Evolutionary conservation across 805 yeast genomes (phyloP).

Genomic region (Yamadazyma phyllophila): DNA sequence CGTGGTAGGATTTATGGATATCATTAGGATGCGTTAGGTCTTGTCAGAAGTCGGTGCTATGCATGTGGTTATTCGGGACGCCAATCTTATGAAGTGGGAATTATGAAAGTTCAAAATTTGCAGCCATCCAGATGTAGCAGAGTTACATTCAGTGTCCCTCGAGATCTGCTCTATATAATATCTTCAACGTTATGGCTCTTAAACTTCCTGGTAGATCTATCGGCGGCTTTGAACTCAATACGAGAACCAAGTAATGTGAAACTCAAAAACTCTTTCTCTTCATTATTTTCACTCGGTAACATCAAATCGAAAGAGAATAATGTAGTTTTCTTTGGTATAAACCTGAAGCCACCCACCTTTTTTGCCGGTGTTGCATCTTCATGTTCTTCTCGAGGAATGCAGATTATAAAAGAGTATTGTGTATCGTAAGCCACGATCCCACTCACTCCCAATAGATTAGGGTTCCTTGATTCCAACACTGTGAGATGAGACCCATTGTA

Average conservation of each 20-base stretch:
- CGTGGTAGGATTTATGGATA: too few relatives aligned
- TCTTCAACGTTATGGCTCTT: conserved; percentile 75
- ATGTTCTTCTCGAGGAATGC: conserved; percentile 42
- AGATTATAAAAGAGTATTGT: conserved; percentile 65
- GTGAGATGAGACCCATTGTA: conserved; percentile 70
- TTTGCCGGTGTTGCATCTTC: conserved; percentile 22
- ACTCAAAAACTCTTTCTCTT: conserved; percentile 39
- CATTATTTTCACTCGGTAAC: conserved; percentile 19
- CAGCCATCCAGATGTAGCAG: too few relatives aligned
- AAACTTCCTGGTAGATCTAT: conserved; percentile 81
- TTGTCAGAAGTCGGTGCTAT: too few relatives aligned
- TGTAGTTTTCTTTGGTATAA: conserved; percentile 67
- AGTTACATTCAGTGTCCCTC: too few relatives aligned
- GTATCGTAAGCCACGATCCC: conserved; percentile 89
- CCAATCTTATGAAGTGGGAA: too few relatives aligned
- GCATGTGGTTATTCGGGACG: too few relatives aligned
- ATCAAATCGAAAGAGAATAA: conserved; percentile 51
- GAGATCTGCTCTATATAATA: conserved; percentile 19
- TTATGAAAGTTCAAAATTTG: too few relatives aligned
- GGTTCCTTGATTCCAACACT: conserved; percentile 57
- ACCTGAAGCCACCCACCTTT: conserved; percentile 59
- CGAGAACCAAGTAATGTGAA: conserved; percentile 79
- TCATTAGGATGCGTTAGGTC: too few relatives aligned
- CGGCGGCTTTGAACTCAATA: conserved; percentile 69
- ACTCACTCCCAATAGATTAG: conserved; percentile 53